Base-by-base conservation (phyloP, 2,329 filamentous ascomycete genomes). In the Xenoacremonium recifei region DNA sequence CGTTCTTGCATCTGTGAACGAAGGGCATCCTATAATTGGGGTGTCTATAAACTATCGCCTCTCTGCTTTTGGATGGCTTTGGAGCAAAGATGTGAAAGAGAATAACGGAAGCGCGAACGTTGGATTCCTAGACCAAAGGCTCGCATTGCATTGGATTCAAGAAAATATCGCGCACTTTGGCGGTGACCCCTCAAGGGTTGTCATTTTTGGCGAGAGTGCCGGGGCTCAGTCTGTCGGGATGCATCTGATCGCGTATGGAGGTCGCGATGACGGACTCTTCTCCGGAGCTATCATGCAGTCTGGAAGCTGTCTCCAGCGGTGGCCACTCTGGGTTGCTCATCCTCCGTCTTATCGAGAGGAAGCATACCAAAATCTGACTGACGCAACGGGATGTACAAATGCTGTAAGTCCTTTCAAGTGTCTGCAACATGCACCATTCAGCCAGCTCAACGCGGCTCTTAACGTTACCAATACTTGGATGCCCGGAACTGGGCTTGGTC, bases 201-300 rank as follows among this genome's bases (percentile, higher is more conserved):
- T 71, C 2, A 60, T 79, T 32, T 79, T 70, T 66, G 76, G 75
- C 27, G 73, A 81, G 61, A 75, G 69, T 4, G 75, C 77, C 0
- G 77, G 77, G 11, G 74, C 64, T 35, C 69, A 69, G 36, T 72
- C 68, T 5, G 68, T 80, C 2, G 71, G 71, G 5, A 63, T 65
- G 33, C 77, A 80, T 37, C 64, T 77, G 4, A 58, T 74, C 9
- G 73, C 75, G 3, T 79, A 78, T 48, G 70, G 70, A 12, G 77
- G 77, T 3, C 58, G 71, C 31, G 66, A 80, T 42, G 73, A 81
- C 37, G 62, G 64, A 3, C 65, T 83, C 1, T 83, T 82, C 57
- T 67, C 72, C 5, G 70, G 61, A n/a, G 76, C 67, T 3, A 77
- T 82, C 21, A 61, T 70, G 30, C 61, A 81, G 51, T n/a, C n/a